Base-by-base conservation (phyloP, 345 rosid genomes). In the Excoecaria cochinchinensis region DNA sequence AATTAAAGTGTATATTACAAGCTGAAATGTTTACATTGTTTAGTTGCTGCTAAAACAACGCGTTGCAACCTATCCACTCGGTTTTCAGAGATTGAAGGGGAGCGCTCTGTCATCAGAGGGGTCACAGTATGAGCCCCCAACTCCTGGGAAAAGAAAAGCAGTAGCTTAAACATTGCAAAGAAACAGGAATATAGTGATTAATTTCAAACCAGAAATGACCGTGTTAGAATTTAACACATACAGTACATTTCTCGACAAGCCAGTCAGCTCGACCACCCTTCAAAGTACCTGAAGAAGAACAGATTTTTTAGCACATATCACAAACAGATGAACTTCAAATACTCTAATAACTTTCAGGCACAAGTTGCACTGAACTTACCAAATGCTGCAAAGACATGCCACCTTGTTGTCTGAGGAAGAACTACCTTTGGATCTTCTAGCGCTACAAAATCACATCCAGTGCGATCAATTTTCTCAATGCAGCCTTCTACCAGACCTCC, bases 211-310 rank as follows among this genome's bases (percentile, higher is more conserved):
- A 60, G 5, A 73, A 24, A 52, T 13, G 39, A 50, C 24, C 46
- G 65, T 10, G 4, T 24, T 51, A 48, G 38, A 48, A 50, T n/a
- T 44, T 36, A 51, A 78, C 21, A 86, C 93, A 48, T 86, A 92
- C 99, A 0, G 93, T 84, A 81, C 99, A 95, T 87, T 92, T 95
- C 85, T 95, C 99, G 53, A 95, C 84, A 50, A 95, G 91, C 99
- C 98, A 95, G 44, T 92, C 99, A 69, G 97, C 96, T 75, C 98
- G 87, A 82, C 98, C 98, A 55, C 98, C 98, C 81, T 92, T 95
- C 55, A 91, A 81, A 70, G 96, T 86, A 73, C 97, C 98, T 92
- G 84, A 71, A 75, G 11, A 74, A 40, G 75, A 78, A 46, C 48
- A 19, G 44, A 39, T 59, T 10, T 6, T 81, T 22, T 8, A 70